Evolutionary conservation across 345 rosid genomes (phyloP).

Genomic region (Eucalyptus melliodora): DNA sequence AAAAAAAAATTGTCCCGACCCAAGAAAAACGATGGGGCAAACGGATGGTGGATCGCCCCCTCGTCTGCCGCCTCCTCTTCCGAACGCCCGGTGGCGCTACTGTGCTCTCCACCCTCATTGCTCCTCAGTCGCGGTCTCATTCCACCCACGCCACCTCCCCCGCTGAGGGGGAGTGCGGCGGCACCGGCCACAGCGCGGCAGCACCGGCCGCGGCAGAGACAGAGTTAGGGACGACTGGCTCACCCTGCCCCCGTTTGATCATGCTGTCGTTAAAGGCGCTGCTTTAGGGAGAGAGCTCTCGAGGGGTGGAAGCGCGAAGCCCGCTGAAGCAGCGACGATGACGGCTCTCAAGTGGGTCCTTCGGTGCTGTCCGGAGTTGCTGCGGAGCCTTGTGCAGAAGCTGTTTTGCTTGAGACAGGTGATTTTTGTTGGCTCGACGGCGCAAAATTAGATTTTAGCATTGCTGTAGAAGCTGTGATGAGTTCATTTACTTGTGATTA

Average conservation of each 20-base stretch:
- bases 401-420: slow-evolving; percentile 89
- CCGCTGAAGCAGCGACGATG: slow-evolving; percentile 4
- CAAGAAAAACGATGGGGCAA: not conserved
- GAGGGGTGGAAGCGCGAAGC: not conserved
- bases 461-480: not conserved
- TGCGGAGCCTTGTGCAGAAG: slow-evolving; percentile 72
- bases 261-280: slow-evolving; percentile 15
- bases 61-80: slow-evolving; percentile 13
- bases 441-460: not conserved
- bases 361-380: slow-evolving; percentile 72
- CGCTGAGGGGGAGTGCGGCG: no score
- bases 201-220: not conserved
- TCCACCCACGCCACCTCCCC: not conserved
- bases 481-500: not conserved
- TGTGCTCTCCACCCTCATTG: not conserved
- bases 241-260: slow-evolving; percentile 50
- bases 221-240: slow-evolving; percentile 41
- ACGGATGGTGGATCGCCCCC: not conserved
- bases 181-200: no score
- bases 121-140: not conserved
- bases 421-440: not conserved
- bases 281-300: slow-evolving; percentile 33
- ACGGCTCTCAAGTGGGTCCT: slow-evolving; percentile 79
- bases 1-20: not conserved
- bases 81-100: not conserved